Base-by-base conservation (phyloP, 1,284 basidiomycete species). In the Austroboletus novae-zelandiae region DNA sequence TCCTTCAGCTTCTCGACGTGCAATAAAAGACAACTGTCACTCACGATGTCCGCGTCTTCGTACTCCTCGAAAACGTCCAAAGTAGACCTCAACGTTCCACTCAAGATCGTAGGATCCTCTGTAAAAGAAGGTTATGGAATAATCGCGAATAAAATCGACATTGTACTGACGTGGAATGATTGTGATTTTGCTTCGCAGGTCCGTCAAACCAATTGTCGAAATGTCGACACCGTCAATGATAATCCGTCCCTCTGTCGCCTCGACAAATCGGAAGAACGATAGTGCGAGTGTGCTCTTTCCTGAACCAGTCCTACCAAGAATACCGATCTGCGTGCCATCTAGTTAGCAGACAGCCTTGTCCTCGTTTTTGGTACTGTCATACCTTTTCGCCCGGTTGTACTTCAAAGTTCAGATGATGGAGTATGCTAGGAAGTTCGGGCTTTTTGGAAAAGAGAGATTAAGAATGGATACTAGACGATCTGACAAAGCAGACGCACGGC, bases 201-300 rank as follows among this genome's bases (percentile, higher is more conserved):
- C 93, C 0, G 88, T 87, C 32, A 97, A 73, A n/a, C 94, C 93
- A 54, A 98, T 82, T 57, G 80, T 80, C 34, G 89, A 75, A 49
- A 94, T 94, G 60, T 97, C 91, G 23, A 95, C 60, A n/a, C 80
- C 91, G 69, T 98, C 96, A 44, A 99, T 82, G 18, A 85, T 50
- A 51, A 99, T 98, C 6, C 75, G 73, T 2, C 94, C 94, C 61
- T 86, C 79, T 0, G 84, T 84, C 0, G 94, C 88, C 62, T 97
- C 94, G 20, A 96, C 91, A 62, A 97, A 96, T 46, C 97, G 84
- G 85, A 98, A 98, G 76, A 98, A 94, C 18, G 89, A 91, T 25
- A 97, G 74, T 0, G 94, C 94, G 15, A 98, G 79, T 1, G 94
- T 97, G 50, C 86, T 90, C 72, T 95, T 94, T 42, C 92, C 92